Evolutionary conservation across 2,329 filamentous ascomycete genomes (phyloP).

Genomic region (Fusarium sp.): DNA sequence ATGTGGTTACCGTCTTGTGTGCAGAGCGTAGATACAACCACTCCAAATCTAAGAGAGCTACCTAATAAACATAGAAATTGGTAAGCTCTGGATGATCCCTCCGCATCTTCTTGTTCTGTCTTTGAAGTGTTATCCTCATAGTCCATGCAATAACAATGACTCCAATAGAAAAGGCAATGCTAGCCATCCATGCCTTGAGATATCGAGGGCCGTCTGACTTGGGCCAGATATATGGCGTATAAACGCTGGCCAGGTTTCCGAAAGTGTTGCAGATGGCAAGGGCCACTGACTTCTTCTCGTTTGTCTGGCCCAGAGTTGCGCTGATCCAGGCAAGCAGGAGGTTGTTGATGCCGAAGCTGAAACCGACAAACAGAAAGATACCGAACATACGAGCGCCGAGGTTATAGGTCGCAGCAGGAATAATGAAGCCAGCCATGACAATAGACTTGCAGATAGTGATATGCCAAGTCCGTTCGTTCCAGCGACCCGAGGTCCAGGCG

Average conservation of each 20-base stretch:
- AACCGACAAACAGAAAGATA: constrained; percentile 52
- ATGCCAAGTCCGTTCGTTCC: constrained; percentile 49
- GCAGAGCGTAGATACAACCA: not conserved
- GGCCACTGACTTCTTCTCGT: constrained; percentile 54
- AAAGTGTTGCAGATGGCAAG: constrained; percentile 31
- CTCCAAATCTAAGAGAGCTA: not conserved
- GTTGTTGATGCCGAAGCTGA: constrained; percentile 54
- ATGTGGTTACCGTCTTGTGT: not conserved
- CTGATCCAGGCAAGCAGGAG: constrained; percentile 56
- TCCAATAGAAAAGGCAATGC: constrained; percentile 22
- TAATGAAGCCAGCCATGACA: constrained; percentile 46
- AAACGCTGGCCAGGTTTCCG: constrained; percentile 25
- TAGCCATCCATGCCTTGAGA: constrained; percentile 11
- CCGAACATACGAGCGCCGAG: constrained; percentile 35
- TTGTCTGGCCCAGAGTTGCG: constrained; percentile 53
- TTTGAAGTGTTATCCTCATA: constrained; percentile 7
- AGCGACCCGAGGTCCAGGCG: constrained; percentile 51
- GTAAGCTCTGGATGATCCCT: constrained; percentile 19
- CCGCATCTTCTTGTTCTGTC: constrained; percentile 12
- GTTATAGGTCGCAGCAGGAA: constrained; percentile 39
- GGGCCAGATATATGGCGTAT: constrained; percentile 29
- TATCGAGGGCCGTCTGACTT: constrained; percentile 22
- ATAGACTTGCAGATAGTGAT: constrained; percentile 47
- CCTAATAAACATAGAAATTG: constrained; percentile 26
- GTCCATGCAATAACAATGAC: constrained; percentile 22